phyloP scores from a whole-genome alignment of 306 rosid species.

The Pachyrhizus erosus region DNA sequence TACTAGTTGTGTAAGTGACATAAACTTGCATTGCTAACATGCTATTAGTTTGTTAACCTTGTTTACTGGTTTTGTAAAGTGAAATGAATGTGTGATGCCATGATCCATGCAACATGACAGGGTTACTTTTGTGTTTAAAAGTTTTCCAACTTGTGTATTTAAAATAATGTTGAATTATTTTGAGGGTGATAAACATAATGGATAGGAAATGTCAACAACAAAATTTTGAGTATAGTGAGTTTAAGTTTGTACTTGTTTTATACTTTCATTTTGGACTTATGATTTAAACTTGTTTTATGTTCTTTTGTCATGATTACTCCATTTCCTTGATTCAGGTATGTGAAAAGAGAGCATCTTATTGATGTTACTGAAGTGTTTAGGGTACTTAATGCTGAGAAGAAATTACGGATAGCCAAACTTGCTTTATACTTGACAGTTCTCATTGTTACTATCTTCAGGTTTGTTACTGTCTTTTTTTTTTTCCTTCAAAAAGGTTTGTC shows the following conservation, averaged over 20 bases:
- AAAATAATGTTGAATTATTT: conserved; percentile 23
- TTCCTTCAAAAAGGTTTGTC: too few relatives aligned
- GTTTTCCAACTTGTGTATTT: neutral
- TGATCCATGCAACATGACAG: neutral
- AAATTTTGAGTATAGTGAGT: neutral
- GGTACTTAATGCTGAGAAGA: conserved; percentile 76
- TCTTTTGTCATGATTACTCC: conserved; percentile 39
- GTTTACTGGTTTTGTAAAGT: neutral
- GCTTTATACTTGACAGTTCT: conserved; percentile 71
- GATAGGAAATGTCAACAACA: conserved; percentile 8
- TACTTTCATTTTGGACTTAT: conserved; percentile 11
- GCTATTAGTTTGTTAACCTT: neutral
- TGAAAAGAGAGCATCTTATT: conserved; percentile 80
- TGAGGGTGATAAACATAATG: neutral
- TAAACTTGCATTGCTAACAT: neutral
- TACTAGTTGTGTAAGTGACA: conserved; percentile 9
- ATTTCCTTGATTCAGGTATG: conserved; percentile 63
- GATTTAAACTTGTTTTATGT: conserved; percentile 20
- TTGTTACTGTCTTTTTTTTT: too few relatives aligned
- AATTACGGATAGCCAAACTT: conserved; percentile 73
- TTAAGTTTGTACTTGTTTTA: neutral
- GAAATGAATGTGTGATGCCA: neutral
- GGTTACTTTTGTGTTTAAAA: conserved; percentile 4
- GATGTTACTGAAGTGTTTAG: conserved; percentile 96
- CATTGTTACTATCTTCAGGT: conserved; percentile 78